Percentiles rank a stretch among this genome's conserved stretches.
phyloP scores from a whole-genome alignment of 257 asterid species.

The Henckelia pumila region DNA sequence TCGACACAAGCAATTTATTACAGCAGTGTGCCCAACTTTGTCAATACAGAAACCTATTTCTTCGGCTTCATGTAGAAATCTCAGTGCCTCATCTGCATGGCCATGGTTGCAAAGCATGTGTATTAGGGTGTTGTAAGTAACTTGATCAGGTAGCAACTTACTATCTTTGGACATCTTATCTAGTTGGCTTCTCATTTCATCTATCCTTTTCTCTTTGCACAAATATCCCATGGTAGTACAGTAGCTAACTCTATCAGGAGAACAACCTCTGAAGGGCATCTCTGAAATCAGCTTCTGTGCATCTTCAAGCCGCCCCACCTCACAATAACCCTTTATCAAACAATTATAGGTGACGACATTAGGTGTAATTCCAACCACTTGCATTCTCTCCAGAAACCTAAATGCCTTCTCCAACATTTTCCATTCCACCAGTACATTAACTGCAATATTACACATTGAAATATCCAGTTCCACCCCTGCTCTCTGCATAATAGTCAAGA shows the following conservation, averaged over 20 bases:
- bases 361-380: too few species aligned
- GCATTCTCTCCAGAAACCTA: too few species aligned
- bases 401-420: too few species aligned
- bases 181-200: conserved; percentile 58
- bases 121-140: conserved; percentile 60
- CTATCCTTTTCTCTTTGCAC: conserved; percentile 59
- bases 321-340: conserved; percentile 84
- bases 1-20: too few species aligned
- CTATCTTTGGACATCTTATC: conserved; percentile 67
- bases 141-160: conserved; percentile 66
- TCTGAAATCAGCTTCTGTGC: conserved; percentile 66
- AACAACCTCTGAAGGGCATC: conserved; percentile 68
- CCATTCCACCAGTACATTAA: too few species aligned
- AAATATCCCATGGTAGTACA: conserved; percentile 64
- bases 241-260: conserved; percentile 82
- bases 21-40: conserved; percentile 80
- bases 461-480: conserved; percentile 62
- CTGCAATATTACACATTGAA: conserved; percentile 71
- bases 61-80: conserved; percentile 70
- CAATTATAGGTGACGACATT: too few species aligned
- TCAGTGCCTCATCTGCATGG: conserved; percentile 67
- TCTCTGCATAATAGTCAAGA: conserved; percentile 71
- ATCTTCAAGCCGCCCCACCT: conserved; percentile 43
- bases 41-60: conserved; percentile 63
- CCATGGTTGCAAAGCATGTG: conserved; percentile 81